phyloP scores from a whole-genome alignment of 2,329 filamentous ascomycete species.

The Gnomoniopsis sp. region DNA sequence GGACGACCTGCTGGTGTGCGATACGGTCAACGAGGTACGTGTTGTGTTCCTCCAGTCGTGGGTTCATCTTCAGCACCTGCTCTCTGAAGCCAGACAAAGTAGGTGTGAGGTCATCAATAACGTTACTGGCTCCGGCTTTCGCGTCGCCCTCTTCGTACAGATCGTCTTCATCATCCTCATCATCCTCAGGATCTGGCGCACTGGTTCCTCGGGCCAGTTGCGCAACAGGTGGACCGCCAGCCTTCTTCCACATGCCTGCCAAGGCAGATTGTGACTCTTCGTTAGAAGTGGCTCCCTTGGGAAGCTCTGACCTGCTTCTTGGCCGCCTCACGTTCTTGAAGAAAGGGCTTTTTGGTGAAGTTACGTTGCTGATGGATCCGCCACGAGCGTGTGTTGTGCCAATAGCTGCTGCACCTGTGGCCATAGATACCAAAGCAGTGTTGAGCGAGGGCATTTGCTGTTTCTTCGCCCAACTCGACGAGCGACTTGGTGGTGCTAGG shows the following conservation, averaged over 20 bases:
- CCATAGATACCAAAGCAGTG: slow-evolving; percentile 55
- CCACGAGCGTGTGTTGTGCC: slow-evolving; percentile 55
- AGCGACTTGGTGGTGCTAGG: slow-evolving; percentile 49
- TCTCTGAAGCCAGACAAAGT: slow-evolving; percentile 73
- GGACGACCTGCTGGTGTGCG: slow-evolving; percentile 72
- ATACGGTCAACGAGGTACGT: slow-evolving; percentile 73
- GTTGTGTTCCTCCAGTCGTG: slow-evolving; percentile 55
- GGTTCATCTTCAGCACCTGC: slow-evolving; percentile 72
- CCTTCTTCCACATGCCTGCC: slow-evolving; percentile 48
- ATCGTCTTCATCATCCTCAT: slow-evolving; percentile 48
- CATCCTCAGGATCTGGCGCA: slow-evolving; percentile 34
- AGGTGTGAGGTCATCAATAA: slow-evolving; percentile 66
- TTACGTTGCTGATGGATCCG: slow-evolving; percentile 55
- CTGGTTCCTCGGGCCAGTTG: slow-evolving; percentile 35
- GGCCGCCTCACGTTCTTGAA: slow-evolving; percentile 46
- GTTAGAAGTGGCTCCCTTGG: slow-evolving; percentile 34
- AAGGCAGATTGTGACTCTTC: slow-evolving; percentile 41
- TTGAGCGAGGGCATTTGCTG: slow-evolving; percentile 55
- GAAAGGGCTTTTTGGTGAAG: slow-evolving; percentile 53
- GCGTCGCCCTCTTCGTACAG: slow-evolving; percentile 51
- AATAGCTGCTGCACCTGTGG: slow-evolving; percentile 51
- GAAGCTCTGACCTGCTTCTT: slow-evolving; percentile 53
- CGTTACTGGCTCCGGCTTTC: slow-evolving; percentile 57
- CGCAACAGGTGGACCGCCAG: slow-evolving; percentile 52
- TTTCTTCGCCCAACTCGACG: slow-evolving; percentile 49